Base-by-base conservation (phyloP, 2,329 filamentous ascomycete genomes). In the Penicillium sp. region DNA sequence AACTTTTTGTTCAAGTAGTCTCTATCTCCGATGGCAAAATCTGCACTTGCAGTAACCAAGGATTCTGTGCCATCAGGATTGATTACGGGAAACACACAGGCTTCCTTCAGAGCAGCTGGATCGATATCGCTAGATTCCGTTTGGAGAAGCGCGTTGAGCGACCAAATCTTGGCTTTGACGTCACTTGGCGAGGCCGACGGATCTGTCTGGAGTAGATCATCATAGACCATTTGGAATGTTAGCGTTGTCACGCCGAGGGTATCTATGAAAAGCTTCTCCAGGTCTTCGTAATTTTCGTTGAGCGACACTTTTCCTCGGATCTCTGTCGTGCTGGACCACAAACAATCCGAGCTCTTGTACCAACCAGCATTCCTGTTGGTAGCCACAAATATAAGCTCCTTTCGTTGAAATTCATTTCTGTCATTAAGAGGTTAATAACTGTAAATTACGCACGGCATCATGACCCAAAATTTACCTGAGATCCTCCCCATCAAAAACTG, bases 321-420 rank as follows among this genome's bases (percentile, higher is more conserved):
- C 18, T 51, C 21, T 37, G 48, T 51, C 16, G 48, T 51, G 40
- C 48, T 51, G 16, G 48, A 51, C 48, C 48, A 51, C 29, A 51
- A 51, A 45, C 48, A 51, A n/a, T 51, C 48, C 14, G 48, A 45
- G 18, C 29, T 18, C 16, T 45, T 45, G 39, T 51, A 51, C 48
- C 48, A 51, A 34, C 48, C 48, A 45, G 39, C 21, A 19, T 33
- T 33, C 29, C 29, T 13, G 29, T 51, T 26, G 28, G 36, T 28
- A 18, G 26, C 33, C 31, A 51, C 48, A 51, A 51, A 51, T 3
- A 51, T 45, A 40, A 51, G 18, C 13, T 23, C 5, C 24, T 51
- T 37, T 13, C 37, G 39, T 4, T 21, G 29, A 29, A 51, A 51
- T 33, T 24, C 40, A 21, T 33, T 40, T 40, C 48, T 51, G 16